Evolutionary conservation across 169 alveolate species (phyloP).

Genomic region (Theileria equi): DNA sequence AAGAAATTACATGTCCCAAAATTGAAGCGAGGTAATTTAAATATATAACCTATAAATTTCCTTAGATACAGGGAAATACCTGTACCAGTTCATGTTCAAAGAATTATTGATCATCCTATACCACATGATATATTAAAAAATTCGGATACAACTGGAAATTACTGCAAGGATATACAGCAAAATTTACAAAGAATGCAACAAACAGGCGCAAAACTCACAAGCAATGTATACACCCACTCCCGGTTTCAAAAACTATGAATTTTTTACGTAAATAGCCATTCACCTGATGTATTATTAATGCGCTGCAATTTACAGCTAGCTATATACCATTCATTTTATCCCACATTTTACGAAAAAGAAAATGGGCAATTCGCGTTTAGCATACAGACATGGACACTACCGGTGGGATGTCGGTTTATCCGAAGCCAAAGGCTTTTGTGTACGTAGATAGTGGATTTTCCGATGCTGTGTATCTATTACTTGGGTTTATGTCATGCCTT

Average conservation of each 20-base stretch:
- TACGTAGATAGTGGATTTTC: background rate
- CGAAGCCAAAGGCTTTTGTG: background rate
- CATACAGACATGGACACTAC: background rate
- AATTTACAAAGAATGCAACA: conserved; percentile 26
- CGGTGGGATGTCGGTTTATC: background rate
- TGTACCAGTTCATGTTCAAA: conserved; percentile 88
- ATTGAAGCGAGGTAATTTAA: conserved; percentile 72
- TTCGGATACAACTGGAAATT: conserved; percentile 19
- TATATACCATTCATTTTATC: too few species aligned
- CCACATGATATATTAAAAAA: conserved; percentile 65
- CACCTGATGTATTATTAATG: too few species aligned
- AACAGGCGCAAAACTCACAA: too few species aligned
- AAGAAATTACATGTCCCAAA: conserved; percentile 86
- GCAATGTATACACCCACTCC: too few species aligned
- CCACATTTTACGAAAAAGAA: too few species aligned
- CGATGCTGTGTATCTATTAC: background rate
- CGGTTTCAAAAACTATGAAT: too few species aligned
- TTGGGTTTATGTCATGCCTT: conserved; percentile 2
- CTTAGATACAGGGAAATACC: conserved; percentile 86
- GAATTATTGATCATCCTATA: conserved; percentile 87
- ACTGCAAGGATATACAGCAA: conserved; percentile 49
- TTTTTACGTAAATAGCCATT: too few species aligned
- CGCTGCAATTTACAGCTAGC: too few species aligned
- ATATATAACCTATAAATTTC: background rate
- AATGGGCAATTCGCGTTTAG: too few species aligned